These are phyloP conservation scores for Ceratocystis alfenasii DNA, from an alignment of 2,329 filamentous ascomycete genomes.

Conservation along the genomic window DNA sequence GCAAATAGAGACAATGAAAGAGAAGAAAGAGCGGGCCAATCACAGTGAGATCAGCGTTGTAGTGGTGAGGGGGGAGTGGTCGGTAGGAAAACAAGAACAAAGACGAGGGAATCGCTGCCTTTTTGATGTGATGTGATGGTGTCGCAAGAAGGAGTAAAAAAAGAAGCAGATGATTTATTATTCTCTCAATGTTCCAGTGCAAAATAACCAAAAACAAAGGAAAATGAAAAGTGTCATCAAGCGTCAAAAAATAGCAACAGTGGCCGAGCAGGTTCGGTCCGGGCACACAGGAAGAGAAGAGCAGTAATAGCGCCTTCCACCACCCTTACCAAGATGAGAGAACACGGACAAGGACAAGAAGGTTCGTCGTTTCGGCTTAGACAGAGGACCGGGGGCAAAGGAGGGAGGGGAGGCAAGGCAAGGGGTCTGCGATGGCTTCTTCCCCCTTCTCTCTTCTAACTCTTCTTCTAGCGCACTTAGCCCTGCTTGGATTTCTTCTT, in stretches of 20 bases:
- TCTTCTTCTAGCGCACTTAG: too few species aligned
- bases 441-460: neutral
- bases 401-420: neutral
- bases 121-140: slow-evolving; percentile 9
- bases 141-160: neutral
- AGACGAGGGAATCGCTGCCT: slow-evolving; percentile 8
- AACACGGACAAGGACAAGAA: neutral
- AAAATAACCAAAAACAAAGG: slow-evolving; percentile 6
- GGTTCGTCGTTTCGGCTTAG: slow-evolving; percentile 3
- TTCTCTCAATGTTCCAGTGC: too few species aligned
- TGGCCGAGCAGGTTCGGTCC: neutral
- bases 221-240: slow-evolving; percentile 13
- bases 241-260: slow-evolving; percentile 5
- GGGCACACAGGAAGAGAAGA: neutral
- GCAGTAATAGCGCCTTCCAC: neutral
- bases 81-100: neutral
- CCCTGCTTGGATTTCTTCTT: too few species aligned
- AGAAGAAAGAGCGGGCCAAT: neutral
- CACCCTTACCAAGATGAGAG: too few species aligned
- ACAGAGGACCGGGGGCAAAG: too few species aligned
- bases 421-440: neutral
- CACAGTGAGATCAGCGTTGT: neutral
- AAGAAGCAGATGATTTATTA: neutral
- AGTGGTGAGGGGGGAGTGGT: neutral
- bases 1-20: neutral